phyloP scores from a whole-genome alignment of 805 yeast genomes.

The Barnettozyma wickerhamii region DNA sequence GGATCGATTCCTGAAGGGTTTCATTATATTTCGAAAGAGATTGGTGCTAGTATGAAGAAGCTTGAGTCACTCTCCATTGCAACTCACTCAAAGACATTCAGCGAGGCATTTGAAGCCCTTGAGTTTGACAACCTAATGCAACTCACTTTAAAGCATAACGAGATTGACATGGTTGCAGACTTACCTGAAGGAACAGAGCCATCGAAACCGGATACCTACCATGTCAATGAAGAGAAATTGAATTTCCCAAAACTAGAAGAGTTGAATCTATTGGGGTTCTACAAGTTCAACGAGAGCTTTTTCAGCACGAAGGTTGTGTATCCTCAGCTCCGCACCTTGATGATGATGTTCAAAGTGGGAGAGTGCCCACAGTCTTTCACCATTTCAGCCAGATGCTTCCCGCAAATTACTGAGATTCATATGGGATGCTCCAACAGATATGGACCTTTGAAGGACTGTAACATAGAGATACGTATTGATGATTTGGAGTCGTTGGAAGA shows the following conservation, averaged over 20 bases:
- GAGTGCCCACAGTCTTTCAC: slow-evolving; percentile 9
- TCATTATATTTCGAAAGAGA: slow-evolving; percentile 2
- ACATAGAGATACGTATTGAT: slow-evolving; percentile 13
- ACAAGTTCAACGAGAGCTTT: slow-evolving; percentile 12
- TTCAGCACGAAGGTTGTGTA: slow-evolving; percentile 2
- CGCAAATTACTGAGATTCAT: slow-evolving; percentile 8
- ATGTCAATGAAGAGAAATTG: background rate
- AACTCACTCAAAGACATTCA: slow-evolving; percentile 1
- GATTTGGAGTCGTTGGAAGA: background rate
- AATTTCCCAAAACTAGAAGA: slow-evolving; percentile 8
- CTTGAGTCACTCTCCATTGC: slow-evolving; percentile 3
- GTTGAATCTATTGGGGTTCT: slow-evolving; percentile 12
- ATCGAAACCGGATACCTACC: background rate
- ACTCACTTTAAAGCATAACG: slow-evolving; percentile 6
- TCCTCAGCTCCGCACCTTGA: slow-evolving; percentile 6
- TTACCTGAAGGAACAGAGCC: background rate
- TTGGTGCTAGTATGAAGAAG: background rate
- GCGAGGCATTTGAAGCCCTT: slow-evolving; percentile 2
- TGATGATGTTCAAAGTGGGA: slow-evolving; percentile 2
- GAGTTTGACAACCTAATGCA: slow-evolving; percentile 4
- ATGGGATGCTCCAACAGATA: slow-evolving; percentile 17
- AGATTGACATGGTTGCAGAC: slow-evolving; percentile 2
- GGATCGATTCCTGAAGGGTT: slow-evolving; percentile 6
- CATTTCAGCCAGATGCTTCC: slow-evolving; percentile 11
- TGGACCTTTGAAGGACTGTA: slow-evolving; percentile 19